Conservation (phyloP, 805 yeast genomes). For the Saccharomycopsis schoenii region DNA sequence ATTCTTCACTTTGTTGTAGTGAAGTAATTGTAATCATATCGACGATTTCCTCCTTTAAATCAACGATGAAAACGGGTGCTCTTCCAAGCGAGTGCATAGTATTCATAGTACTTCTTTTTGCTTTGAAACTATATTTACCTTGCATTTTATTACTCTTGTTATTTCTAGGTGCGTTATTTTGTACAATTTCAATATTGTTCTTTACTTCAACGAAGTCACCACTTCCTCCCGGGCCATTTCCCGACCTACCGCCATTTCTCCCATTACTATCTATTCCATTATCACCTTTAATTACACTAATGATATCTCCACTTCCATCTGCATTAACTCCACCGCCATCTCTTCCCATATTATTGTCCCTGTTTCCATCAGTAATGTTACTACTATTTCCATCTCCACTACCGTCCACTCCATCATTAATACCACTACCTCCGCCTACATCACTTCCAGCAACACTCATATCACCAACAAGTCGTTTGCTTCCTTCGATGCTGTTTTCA, state of each 20-base stretch:
- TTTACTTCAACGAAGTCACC: slow-evolving; percentile 17
- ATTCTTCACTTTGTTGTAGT: slow-evolving; percentile 65
- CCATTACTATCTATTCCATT: slow-evolving; percentile 16
- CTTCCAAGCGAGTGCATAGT: slow-evolving; percentile 45
- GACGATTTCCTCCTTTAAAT: slow-evolving; percentile 70
- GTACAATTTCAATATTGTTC: slow-evolving; percentile 29
- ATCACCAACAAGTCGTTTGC: neutral
- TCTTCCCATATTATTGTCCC: slow-evolving; percentile 18
- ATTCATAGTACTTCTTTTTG: slow-evolving; percentile 48
- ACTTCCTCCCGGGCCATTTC: slow-evolving; percentile 23
- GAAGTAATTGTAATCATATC: slow-evolving; percentile 77
- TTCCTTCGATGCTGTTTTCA: neutral
- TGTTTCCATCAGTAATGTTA: slow-evolving; percentile 21
- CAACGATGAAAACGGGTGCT: slow-evolving; percentile 73
- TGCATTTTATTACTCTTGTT: slow-evolving; percentile 69
- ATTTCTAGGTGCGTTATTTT: slow-evolving; percentile 75
- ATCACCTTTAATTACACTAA: slow-evolving; percentile 20
- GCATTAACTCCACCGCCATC: slow-evolving; percentile 21
- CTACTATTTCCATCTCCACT: slow-evolving; percentile 3
- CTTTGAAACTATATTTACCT: slow-evolving; percentile 57
- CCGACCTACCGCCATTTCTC: slow-evolving; percentile 16
- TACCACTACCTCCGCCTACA: neutral
- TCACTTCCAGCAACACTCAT: slow-evolving; percentile 25
- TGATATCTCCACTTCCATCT: slow-evolving; percentile 24
- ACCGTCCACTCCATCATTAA: slow-evolving; percentile 26